phyloP scores from a whole-genome alignment of 2,329 filamentous ascomycete species.

The Tolypocladium ovalisporum region DNA sequence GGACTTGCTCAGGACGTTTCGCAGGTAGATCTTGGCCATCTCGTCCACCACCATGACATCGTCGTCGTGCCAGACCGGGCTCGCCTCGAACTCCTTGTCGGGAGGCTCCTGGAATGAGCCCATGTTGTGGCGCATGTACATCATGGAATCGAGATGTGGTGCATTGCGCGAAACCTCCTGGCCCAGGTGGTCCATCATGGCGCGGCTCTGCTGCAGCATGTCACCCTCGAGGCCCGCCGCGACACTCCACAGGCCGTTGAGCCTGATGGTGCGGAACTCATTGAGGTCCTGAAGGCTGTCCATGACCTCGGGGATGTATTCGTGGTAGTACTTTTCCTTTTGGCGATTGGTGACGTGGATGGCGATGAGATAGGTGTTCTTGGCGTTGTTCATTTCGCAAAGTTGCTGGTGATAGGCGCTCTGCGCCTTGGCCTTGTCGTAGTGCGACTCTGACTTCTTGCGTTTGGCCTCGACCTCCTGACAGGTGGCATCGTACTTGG shows the following conservation, averaged over 20 bases:
- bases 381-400: conserved; percentile 91
- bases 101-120: conserved; percentile 70
- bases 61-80: conserved; percentile 95
- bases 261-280: conserved; percentile 72
- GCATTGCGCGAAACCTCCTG: conserved; percentile 80
- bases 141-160: conserved; percentile 86
- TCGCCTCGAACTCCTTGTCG: conserved; percentile 83
- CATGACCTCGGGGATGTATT: conserved; percentile 88
- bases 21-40: conserved; percentile 75
- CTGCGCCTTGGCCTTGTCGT: conserved; percentile 88
- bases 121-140: conserved; percentile 93
- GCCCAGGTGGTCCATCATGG: conserved; percentile 60
- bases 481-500: conserved; percentile 84
- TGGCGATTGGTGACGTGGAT: conserved; percentile 97
- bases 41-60: conserved; percentile 79
- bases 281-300: conserved; percentile 90
- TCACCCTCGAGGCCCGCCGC: conserved; percentile 70
- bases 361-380: conserved; percentile 93
- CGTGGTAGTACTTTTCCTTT: conserved; percentile 94
- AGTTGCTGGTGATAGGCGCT: conserved; percentile 86
- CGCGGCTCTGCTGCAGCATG: conserved; percentile 64
- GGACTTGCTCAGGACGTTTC: conserved; percentile 84
- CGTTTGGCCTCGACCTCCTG: conserved; percentile 90
- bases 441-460: conserved; percentile 91
- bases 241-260: conserved; percentile 78